Base-by-base conservation (phyloP, 2,329 filamentous ascomycete species). In the Ophiocordyceps camponoti-rufipedis region DNA sequence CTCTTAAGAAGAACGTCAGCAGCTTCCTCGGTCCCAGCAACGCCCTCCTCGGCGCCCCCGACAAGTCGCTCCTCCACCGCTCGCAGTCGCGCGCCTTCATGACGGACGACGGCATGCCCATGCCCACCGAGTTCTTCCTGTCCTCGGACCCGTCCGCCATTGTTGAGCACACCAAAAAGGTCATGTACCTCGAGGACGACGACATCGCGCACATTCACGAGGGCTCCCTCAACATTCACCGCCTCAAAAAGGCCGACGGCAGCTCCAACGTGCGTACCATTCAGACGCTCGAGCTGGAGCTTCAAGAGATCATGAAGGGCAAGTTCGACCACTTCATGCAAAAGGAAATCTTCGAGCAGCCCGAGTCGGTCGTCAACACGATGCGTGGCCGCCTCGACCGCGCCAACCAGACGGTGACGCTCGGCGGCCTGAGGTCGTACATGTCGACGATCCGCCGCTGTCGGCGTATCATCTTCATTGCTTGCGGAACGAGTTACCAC, bases 301-400 rank as follows among this genome's bases (percentile, higher is more conserved):
- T 98, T 52, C 91, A 98, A 72, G 88, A 98, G 73, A 98, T 98
- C 68, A 98, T 98, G 91, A 98, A 98, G 82, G 91, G 91, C 67
- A 93, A 91, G 64, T 98, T 96, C 68, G 91, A 98, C 66, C 91
- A 98, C 72, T 98, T 95, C 75, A 98, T 98, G 91, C 91, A 98
- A 66, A 98, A 98, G 79, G 91, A 98, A 67, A 98, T 98, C 60
- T 98, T 98, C 65, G 91, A 98, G 75, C 91, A 98, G 73, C 91
- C 91, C 60, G 91, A 98, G 70, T 98, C 91, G 13, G 86, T 98
- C 50, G 81, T 98, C 71, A 98, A 98, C 77, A 95, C 91, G 54
- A 98, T 98, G 91, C 86, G 91, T 79, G 91, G 91, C 68, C 91
- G 91, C 70, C 73, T 98, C 57, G 91, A 98, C 65, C 74, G 83